These are phyloP conservation scores for Cucurbita ficifolia DNA, from an alignment of 306 rosid species.

Conservation along the genomic window DNA sequence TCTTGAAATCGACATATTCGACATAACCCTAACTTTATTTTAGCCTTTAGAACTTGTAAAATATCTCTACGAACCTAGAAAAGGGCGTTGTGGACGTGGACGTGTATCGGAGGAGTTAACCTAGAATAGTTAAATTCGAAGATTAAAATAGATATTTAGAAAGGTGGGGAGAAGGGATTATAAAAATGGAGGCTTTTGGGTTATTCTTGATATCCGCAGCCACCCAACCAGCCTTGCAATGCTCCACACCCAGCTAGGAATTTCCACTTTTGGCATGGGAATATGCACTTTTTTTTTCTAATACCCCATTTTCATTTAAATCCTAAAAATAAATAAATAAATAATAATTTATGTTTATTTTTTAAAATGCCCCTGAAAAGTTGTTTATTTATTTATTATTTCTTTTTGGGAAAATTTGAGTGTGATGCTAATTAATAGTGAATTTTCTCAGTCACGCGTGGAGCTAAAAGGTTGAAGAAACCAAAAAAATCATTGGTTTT, in stretches of 20 bases:
- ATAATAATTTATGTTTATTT: background rate
- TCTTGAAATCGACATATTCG: background rate
- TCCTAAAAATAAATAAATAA: background rate
- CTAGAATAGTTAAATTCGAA: too few relatives aligned
- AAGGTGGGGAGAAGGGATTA: background rate
- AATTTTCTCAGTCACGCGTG: slow-evolving; percentile 4
- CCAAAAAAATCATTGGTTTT: slow-evolving; percentile 1
- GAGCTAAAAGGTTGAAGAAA: background rate
- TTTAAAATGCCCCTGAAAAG: background rate
- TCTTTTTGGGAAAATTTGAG: background rate
- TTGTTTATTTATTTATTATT: background rate
- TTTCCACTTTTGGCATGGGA: slow-evolving; percentile 30
- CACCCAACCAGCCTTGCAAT: slow-evolving; percentile 54
- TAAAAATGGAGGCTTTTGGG: background rate
- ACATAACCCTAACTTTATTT: too few relatives aligned
- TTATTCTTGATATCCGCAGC: slow-evolving; percentile 20
- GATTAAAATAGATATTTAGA: background rate
- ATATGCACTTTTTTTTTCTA: background rate
- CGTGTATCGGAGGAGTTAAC: too few relatives aligned
- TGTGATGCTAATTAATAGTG: background rate
- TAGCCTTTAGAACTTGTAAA: too few relatives aligned
- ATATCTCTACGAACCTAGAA: too few relatives aligned
- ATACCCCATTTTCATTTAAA: background rate
- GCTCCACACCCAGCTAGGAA: slow-evolving; percentile 56
- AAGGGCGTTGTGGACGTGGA: too few relatives aligned